Percentiles rank a stretch among this genome's conserved stretches.
phyloP scores from a whole-genome alignment of 192 early-diverging fungal genomes.

The Coemansia reversa region DNA sequence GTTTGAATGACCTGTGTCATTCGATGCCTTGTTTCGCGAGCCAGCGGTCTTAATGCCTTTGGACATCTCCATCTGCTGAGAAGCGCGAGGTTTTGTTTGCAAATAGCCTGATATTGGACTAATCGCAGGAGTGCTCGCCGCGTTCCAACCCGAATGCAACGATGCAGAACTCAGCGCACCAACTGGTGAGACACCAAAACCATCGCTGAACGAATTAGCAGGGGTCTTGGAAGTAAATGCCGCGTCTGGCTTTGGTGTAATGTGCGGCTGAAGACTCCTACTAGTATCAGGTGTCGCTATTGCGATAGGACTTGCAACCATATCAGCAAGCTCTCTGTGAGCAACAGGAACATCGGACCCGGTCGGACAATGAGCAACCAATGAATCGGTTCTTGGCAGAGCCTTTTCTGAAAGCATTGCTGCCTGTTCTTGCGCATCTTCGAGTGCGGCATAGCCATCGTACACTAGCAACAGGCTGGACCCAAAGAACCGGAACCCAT shows the following conservation, averaged over 20 bases:
- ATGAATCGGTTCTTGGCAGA: neutral
- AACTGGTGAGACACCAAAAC: constrained; percentile 8
- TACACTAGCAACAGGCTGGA: constrained; percentile 89
- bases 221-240: constrained; percentile 10
- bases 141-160: constrained; percentile 1
- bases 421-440: constrained; percentile 7
- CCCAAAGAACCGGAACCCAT: constrained; percentile 88
- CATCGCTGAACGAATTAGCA: constrained; percentile 15
- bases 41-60: neutral
- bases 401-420: constrained; percentile 12
- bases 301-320: neutral
- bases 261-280: neutral
- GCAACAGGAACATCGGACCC: constrained; percentile 7
- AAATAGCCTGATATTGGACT: neutral
- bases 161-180: constrained; percentile 2
- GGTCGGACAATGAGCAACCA: constrained; percentile 17
- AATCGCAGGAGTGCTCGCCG: neutral
- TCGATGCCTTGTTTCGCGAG: neutral
- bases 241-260: constrained; percentile 20
- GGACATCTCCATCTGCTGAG: neutral
- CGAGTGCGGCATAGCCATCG: constrained; percentile 65
- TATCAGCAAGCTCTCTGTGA: neutral
- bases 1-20: neutral
- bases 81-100: neutral
- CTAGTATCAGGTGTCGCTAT: neutral